A percentile compares a stretch with the other conserved stretches of the same genome.
These are phyloP conservation scores for Clathrus columnatus DNA, from an alignment of 768 basidiomycete species.

Conservation along the genomic window DNA sequence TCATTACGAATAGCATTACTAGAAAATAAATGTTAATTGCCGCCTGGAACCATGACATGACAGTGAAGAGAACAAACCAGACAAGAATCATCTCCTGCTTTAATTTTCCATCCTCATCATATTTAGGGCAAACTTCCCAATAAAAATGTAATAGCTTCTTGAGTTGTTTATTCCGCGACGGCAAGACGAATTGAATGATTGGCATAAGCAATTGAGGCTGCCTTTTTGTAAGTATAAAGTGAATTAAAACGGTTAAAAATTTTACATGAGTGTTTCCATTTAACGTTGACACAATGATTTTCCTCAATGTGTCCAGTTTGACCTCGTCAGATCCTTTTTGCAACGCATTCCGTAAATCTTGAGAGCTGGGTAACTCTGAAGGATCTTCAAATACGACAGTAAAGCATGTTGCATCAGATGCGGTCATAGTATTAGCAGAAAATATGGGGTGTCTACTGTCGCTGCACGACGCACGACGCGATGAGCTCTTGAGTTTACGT, in stretches of 20 bases:
- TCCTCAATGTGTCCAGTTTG: slow-evolving; percentile 92
- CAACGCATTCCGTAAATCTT: slow-evolving; percentile 72
- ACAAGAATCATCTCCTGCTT: slow-evolving; percentile 99
- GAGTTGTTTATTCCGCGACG: slow-evolving; percentile 88
- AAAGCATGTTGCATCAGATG: slow-evolving; percentile 59
- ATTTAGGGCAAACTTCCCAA: slow-evolving; percentile 97
- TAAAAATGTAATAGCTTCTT: slow-evolving; percentile 96
- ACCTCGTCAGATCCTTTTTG: slow-evolving; percentile 97
- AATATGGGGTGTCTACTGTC: neutral
- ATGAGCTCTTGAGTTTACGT: slow-evolving; percentile 1
- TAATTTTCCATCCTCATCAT: slow-evolving; percentile 92
- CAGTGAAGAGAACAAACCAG: slow-evolving; percentile 51
- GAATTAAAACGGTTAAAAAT: neutral
- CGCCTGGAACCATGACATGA: neutral
- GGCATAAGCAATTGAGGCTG: slow-evolving; percentile 95
- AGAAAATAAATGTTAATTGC: slow-evolving; percentile 4
- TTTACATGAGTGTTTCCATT: slow-evolving; percentile 89
- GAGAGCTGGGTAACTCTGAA: slow-evolving; percentile 66
- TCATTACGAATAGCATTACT: slow-evolving; percentile 98
- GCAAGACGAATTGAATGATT: slow-evolving; percentile 96
- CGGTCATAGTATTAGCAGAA: slow-evolving; percentile 21
- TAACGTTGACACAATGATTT: slow-evolving; percentile 87
- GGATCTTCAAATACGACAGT: slow-evolving; percentile 70
- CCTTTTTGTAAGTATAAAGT: neutral
- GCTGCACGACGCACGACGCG: neutral